Evolutionary conservation across 257 asterid species (phyloP).

Genomic region (Knoxia roxburghii): DNA sequence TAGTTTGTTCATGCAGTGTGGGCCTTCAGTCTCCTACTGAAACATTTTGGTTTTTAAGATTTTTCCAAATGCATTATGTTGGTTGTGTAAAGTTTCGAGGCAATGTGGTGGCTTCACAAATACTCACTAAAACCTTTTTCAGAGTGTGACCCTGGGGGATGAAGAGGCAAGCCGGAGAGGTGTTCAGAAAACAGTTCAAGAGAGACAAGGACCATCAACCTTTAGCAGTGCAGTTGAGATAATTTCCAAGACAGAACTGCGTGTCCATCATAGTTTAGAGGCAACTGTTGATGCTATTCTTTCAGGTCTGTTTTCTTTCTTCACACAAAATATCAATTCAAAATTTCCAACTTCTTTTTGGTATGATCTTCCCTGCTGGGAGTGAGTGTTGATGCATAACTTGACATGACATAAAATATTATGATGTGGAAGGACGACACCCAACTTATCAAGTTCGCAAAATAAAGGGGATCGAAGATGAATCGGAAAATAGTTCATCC

Average conservation of each 20-base stretch:
- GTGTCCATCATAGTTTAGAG: conserved; percentile 72
- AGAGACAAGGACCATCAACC: conserved; percentile 96
- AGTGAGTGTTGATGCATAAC: conserved; percentile 8
- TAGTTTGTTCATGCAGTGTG: neutral
- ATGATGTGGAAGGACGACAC: conserved; percentile 53
- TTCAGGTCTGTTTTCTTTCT: conserved; percentile 46
- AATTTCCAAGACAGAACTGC: conserved; percentile 71
- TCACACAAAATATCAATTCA: conserved; percentile 6
- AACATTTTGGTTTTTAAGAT: neutral
- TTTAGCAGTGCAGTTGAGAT: conserved; percentile 91
- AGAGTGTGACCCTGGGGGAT: conserved; percentile 98
- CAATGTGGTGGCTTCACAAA: neutral
- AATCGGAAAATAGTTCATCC: conserved; percentile 22
- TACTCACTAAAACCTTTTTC: conserved; percentile 18
- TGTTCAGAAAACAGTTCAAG: conserved; percentile 86
- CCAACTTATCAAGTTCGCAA: conserved; percentile 75
- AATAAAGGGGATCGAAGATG: conserved; percentile 39
- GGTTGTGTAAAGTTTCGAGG: neutral
- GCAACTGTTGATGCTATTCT: conserved; percentile 91
- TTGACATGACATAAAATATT: conserved; percentile 17
- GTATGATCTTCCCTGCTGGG: conserved; percentile 10
- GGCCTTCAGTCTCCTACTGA: neutral
- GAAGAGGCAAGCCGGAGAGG: conserved; percentile 98
- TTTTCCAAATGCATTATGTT: conserved; percentile 1
- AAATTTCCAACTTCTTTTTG: conserved; percentile 9